These are phyloP conservation scores for Candida insectorum DNA, from an alignment of 805 yeast species.

Conservation along the genomic window DNA sequence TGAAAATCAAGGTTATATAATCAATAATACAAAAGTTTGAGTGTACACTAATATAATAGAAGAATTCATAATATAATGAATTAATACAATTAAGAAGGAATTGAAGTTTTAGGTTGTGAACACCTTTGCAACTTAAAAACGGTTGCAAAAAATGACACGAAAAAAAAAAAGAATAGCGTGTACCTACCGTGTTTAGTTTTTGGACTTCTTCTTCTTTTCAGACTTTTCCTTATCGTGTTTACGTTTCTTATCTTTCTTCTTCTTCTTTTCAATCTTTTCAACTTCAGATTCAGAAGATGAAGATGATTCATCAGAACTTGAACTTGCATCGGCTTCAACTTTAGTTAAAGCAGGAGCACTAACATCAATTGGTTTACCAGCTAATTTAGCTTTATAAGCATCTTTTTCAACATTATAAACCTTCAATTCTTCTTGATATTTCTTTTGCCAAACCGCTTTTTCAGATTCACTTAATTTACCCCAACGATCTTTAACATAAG, in stretches of 20 bases:
- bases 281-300: constrained; percentile 4
- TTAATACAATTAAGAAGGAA: too few relatives aligned
- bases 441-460: constrained; percentile 66
- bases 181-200: too few relatives aligned
- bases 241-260: constrained; percentile 44
- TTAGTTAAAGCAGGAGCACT: constrained; percentile 1
- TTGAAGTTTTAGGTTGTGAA: too few relatives aligned
- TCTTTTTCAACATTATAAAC: constrained; percentile 31
- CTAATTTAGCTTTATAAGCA: constrained; percentile 28
- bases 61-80: not conserved
- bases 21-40: constrained; percentile 1
- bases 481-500: constrained; percentile 79
- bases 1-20: not conserved
- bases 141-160: not conserved
- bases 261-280: constrained; percentile 29
- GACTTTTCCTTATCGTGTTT: constrained; percentile 17
- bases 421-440: constrained; percentile 46
- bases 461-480: constrained; percentile 63
- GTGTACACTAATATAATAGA: constrained; percentile 1
- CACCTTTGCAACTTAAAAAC: too few relatives aligned
- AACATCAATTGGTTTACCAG: constrained; percentile 8
- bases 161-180: not conserved
- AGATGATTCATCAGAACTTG: constrained; percentile 11
- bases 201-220: constrained; percentile 16
- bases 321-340: constrained; percentile 5